Evolutionary conservation across 2,329 filamentous ascomycete genomes (phyloP).

Genomic region (Chaetothyriales sp.): DNA sequence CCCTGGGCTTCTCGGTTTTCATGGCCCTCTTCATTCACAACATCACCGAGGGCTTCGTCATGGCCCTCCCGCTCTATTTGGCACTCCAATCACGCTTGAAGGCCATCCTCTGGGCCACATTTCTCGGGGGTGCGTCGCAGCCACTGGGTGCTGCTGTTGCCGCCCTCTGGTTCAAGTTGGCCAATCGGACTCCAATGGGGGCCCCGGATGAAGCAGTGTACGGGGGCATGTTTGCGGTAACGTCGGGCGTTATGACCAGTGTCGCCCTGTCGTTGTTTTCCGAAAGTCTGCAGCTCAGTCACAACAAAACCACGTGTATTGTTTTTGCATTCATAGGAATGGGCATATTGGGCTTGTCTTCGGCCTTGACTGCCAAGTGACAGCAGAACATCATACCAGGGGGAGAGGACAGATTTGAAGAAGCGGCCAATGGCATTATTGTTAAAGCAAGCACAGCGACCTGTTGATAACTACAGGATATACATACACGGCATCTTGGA

Average conservation of each 20-base stretch:
- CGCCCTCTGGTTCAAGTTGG: slow-evolving; percentile 70
- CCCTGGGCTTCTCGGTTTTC: slow-evolving; percentile 81
- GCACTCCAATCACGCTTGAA: slow-evolving; percentile 66
- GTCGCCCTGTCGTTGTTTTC: slow-evolving; percentile 81
- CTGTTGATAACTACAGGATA: neutral
- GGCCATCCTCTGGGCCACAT: slow-evolving; percentile 70
- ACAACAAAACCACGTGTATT: slow-evolving; percentile 64
- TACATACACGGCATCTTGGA: neutral
- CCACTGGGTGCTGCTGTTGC: slow-evolving; percentile 75
- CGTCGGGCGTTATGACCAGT: slow-evolving; percentile 88
- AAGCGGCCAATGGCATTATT: neutral
- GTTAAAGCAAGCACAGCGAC: neutral
- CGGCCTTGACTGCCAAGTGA: slow-evolving; percentile 55
- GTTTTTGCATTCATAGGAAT: slow-evolving; percentile 71
- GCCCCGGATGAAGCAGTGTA: slow-evolving; percentile 41
- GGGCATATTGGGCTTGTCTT: slow-evolving; percentile 72
- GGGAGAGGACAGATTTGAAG: neutral
- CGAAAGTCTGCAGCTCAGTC: slow-evolving; percentile 70
- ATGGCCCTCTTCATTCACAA: slow-evolving; percentile 95
- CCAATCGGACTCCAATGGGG: slow-evolving; percentile 34
- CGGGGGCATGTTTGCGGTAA: slow-evolving; percentile 64
- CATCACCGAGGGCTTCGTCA: slow-evolving; percentile 90
- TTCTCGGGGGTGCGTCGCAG: slow-evolving; percentile 77
- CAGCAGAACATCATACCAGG: neutral
- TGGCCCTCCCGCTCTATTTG: slow-evolving; percentile 85